Percentiles rank a stretch among this genome's conserved stretches.
Conservation (phyloP, 2,329 filamentous ascomycete genomes). For the Trichoderma polysporum region DNA sequence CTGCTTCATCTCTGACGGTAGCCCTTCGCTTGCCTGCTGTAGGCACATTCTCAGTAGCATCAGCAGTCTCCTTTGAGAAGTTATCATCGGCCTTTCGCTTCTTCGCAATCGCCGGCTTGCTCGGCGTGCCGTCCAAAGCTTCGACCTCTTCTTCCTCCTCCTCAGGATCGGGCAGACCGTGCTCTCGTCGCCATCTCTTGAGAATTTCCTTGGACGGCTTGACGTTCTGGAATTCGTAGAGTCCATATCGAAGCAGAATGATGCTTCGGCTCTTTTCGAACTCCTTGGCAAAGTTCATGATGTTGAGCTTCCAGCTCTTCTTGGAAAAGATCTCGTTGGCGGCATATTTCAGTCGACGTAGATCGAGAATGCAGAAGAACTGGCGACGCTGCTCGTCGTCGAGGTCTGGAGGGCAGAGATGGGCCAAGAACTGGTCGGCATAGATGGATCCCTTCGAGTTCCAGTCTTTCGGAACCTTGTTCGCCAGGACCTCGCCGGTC, state of each 20-base stretch:
- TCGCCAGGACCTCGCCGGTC: slow-evolving; percentile 54
- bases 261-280: slow-evolving; percentile 63
- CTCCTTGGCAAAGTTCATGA: slow-evolving; percentile 62
- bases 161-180: slow-evolving; percentile 53
- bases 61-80: slow-evolving; percentile 39
- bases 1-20: slow-evolving; percentile 40
- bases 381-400: slow-evolving; percentile 60
- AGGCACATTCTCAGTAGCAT: slow-evolving; percentile 37
- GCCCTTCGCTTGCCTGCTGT: slow-evolving; percentile 51
- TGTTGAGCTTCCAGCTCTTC: slow-evolving; percentile 63
- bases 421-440: slow-evolving; percentile 57
- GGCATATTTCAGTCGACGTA: slow-evolving; percentile 61
- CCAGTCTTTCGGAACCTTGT: slow-evolving; percentile 54
- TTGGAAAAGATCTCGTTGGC: slow-evolving; percentile 60
- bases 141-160: slow-evolving; percentile 33
- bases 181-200: slow-evolving; percentile 57
- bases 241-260: slow-evolving; percentile 60
- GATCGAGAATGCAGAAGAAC: slow-evolving; percentile 63
- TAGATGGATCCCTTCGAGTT: slow-evolving; percentile 56
- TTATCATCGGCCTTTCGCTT: slow-evolving; percentile 61
- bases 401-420: slow-evolving; percentile 57
- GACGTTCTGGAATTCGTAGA: slow-evolving; percentile 63
- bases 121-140: slow-evolving; percentile 13
- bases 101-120: slow-evolving; percentile 39
- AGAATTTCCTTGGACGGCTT: slow-evolving; percentile 58